Evolutionary conservation across 345 rosid genomes (phyloP), one percentile per base, ranked within the genome.

Genomic region (Iberis pinnata): DNA sequence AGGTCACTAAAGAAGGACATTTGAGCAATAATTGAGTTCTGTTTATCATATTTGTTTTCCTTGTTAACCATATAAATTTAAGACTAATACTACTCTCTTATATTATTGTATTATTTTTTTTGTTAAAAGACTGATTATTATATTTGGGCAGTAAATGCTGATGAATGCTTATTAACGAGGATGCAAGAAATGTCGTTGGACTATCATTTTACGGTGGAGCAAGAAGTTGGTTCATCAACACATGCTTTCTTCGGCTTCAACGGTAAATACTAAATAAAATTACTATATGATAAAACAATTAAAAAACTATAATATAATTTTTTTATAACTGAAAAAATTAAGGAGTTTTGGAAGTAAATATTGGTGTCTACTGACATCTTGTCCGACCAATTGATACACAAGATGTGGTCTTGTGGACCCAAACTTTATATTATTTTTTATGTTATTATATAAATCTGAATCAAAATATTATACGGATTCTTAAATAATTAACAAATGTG

Each of bases 171-270:
- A 71, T 65, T 93, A 80, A 85, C 99, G 10, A 83, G 99, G 68
- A 93, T 93, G 99, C 99, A 93, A 69, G 99, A 93, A 73, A 93
- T 93, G 99, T 93, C 99, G 7, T 47, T 93, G 74, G 99, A 93
- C 66, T 93, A 93, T 60, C 99, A 93, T 76, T 93, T 93, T 47
- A 93, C 78, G 1, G 99, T 93, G 59, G 99, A 93, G 68, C 99
- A 93, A 69, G 99, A 93, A 81, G 99, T 93, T 16, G 99, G 99
- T 25, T 93, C 99, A 27, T 71, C 99, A 14, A 93, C 99, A 43
- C 97, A 93, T 67, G 99, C 99, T 24, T 93, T 93, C 75, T 93
- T 93, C 57, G 99, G 99, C 27, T 93, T 93, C 76, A 93, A 93
- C 64, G 99, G 99, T 92, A 78, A 61, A 16, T 14, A 1, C n/a